These are phyloP conservation scores for Zygosaccharomyces sapae DNA, from an alignment of 1,139 yeast genomes.

Conservation along the genomic window DNA sequence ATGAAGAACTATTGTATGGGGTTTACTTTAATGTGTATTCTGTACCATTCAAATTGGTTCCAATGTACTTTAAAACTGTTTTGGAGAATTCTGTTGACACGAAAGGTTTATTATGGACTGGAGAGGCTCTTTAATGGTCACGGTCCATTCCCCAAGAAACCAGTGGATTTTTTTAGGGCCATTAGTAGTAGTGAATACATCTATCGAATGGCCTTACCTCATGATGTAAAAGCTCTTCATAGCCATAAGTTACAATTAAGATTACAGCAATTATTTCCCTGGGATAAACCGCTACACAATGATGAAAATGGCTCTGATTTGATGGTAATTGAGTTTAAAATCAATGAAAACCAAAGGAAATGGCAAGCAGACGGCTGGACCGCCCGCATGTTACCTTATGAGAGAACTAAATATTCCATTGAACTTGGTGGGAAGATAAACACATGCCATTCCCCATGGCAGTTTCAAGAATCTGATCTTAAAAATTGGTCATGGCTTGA, in stretches of 20 bases:
- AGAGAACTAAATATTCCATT: constrained; percentile 20
- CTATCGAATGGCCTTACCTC: constrained; percentile 16
- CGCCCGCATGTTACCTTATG: constrained; percentile 26
- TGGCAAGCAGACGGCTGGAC: constrained; percentile 30
- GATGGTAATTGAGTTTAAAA: constrained; percentile 19
- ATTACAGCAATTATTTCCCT: constrained; percentile 17
- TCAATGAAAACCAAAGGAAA: constrained; percentile 32
- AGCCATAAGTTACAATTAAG: constrained; percentile 15
- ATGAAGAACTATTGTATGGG: constrained; percentile 14
- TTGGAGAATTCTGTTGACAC: constrained; percentile 29
- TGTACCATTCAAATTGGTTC: constrained; percentile 30
- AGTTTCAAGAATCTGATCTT: constrained; percentile 22
- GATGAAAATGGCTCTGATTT: constrained; percentile 7
- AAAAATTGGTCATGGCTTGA: constrained; percentile 32
- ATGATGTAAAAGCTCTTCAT: constrained; percentile 12
- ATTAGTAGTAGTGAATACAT: constrained; percentile 8
- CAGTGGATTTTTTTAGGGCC: constrained; percentile 5
- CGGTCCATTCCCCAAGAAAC: constrained; percentile 1
- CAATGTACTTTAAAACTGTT: constrained; percentile 29
- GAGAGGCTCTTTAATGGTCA: constrained; percentile 3
- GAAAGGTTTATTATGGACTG: constrained; percentile 19
- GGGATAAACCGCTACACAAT: constrained; percentile 7
- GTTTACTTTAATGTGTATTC: constrained; percentile 10
- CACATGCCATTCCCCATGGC: constrained; percentile 19
- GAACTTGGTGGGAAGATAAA: constrained; percentile 8